Conservation (phyloP, 768 basidiomycete genomes). For the Russula abietina region DNA sequence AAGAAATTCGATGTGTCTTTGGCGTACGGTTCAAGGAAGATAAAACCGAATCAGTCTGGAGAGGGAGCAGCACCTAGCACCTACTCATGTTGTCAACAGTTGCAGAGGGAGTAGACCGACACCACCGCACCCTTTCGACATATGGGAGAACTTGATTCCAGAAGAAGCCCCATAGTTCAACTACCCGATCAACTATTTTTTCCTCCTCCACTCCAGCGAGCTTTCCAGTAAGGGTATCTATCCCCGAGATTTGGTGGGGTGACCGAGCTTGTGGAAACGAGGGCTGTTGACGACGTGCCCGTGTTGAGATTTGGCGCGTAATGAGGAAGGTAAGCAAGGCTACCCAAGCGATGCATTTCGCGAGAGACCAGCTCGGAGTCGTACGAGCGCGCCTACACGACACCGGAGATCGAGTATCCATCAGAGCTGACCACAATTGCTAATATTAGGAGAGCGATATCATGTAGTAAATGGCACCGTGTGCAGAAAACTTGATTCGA, state of each 20-base stretch:
- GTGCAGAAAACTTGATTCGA: neutral
- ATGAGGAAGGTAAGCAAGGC: slow-evolving; percentile 46
- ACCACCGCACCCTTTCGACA: slow-evolving; percentile 67
- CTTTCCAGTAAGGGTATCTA: slow-evolving; percentile 88
- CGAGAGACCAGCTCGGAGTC: slow-evolving; percentile 74
- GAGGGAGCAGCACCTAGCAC: slow-evolving; percentile 56
- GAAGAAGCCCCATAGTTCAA: slow-evolving; percentile 91
- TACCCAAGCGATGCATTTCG: slow-evolving; percentile 81
- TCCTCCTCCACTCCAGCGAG: slow-evolving; percentile 72
- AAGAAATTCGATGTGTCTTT: slow-evolving; percentile 40
- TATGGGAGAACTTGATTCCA: slow-evolving; percentile 87
- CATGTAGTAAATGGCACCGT: neutral
- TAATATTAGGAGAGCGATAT: neutral
- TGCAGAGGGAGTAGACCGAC: slow-evolving; percentile 34
- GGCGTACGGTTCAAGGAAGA: slow-evolving; percentile 62
- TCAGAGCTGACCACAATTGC: neutral
- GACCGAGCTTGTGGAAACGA: slow-evolving; percentile 29
- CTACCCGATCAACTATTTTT: slow-evolving; percentile 66
- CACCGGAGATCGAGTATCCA: neutral
- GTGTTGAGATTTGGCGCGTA: slow-evolving; percentile 48
- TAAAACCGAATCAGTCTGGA: slow-evolving; percentile 57
- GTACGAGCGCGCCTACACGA: slow-evolving; percentile 57
- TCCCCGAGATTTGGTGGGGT: slow-evolving; percentile 47
- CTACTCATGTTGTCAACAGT: neutral
- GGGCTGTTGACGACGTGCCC: slow-evolving; percentile 44